Base-by-base conservation (phyloP, 2,329 filamentous ascomycete species). In the Xylariaceae sp. region DNA sequence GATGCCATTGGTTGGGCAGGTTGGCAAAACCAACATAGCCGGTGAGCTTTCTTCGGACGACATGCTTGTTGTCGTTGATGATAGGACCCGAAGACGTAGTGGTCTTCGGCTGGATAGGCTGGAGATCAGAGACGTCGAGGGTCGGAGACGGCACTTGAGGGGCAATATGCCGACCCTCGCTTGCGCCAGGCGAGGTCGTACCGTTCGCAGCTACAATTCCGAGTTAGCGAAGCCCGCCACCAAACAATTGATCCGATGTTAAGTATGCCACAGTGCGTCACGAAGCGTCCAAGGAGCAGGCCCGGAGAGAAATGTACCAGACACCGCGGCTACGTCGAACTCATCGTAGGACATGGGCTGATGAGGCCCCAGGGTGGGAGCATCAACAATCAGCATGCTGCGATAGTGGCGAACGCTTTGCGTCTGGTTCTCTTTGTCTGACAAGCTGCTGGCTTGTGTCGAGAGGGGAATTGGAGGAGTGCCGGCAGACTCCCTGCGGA, bases 11-110 rank as follows among this genome's bases (percentile, higher is more conserved):
- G 70, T 98, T 98, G 46, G 92, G 92, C 59, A 98, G 68, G 64
- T 98, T 98, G 63, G 92, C 92, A 58, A 98, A 98, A 48, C 92
- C 92, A 56, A 98, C 92, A 56, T 96, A 98, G 58, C 92, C 92
- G 32, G 92, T 96, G 59, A 98, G 72, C 75, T 98, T 98, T 65
- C 92, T 80, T 65, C 92, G 86, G 54, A 98, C 90, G 61, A 98
- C 94, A 72, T 98, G 96, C 65, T 81, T 81, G 73, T 82, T 82
- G 55, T 87, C 83, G 55, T 69, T 75, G 49, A 72, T 65, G 47
- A 75, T 70, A 45, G 40, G 55, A 48, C 65, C 58, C 61, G 62
- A 61, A 50, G 46, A 46, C 42, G 13, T 15, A 8, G 21, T 8
- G 21, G 8, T 23, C 8, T 12, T 23, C 8, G 47, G 39, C 45